Evolutionary conservation across 2,329 filamentous ascomycete species (phyloP).

Genomic region (Fusarium subtropicale): DNA sequence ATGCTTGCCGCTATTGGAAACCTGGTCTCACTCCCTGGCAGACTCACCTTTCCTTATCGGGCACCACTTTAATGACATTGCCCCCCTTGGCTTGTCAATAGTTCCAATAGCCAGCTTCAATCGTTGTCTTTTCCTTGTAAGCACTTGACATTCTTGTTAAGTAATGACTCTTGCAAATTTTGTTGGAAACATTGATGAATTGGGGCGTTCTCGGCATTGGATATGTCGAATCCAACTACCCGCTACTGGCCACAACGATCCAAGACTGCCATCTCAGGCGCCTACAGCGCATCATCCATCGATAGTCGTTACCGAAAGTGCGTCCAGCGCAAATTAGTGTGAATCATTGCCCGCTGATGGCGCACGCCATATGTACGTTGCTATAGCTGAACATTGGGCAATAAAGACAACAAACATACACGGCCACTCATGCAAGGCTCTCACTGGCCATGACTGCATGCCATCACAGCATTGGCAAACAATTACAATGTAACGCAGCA

Average conservation of each 20-base stretch:
- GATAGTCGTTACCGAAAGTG: neutral
- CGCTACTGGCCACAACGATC: neutral
- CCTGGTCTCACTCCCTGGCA: slow-evolving; percentile 9
- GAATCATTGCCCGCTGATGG: slow-evolving; percentile 32
- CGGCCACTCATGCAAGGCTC: slow-evolving; percentile 15
- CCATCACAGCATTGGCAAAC: slow-evolving; percentile 1
- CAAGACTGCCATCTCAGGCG: slow-evolving; percentile 13
- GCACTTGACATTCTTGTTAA: slow-evolving; percentile 20
- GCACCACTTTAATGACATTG: slow-evolving; percentile 36
- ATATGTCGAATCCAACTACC: slow-evolving; percentile 15
- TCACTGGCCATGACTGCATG: slow-evolving; percentile 1
- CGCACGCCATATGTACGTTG: slow-evolving; percentile 30
- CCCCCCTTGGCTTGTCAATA: slow-evolving; percentile 33
- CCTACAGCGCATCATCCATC: slow-evolving; percentile 13
- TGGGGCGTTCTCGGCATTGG: slow-evolving; percentile 15
- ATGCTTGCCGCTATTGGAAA: slow-evolving; percentile 40
- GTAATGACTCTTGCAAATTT: slow-evolving; percentile 24
- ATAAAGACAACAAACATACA: slow-evolving; percentile 20
- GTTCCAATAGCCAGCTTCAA: slow-evolving; percentile 33
- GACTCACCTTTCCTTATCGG: slow-evolving; percentile 29
- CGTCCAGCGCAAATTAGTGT: slow-evolving; percentile 24
- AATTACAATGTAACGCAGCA: neutral
- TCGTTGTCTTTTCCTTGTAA: slow-evolving; percentile 24
- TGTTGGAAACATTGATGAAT: slow-evolving; percentile 25
- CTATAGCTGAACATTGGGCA: slow-evolving; percentile 24